A percentile compares a stretch with the other conserved stretches of the same genome.
These are phyloP conservation scores for Malassezia obtusa DNA, from an alignment of 1,284 basidiomycete genomes.

Conservation along the genomic window DNA sequence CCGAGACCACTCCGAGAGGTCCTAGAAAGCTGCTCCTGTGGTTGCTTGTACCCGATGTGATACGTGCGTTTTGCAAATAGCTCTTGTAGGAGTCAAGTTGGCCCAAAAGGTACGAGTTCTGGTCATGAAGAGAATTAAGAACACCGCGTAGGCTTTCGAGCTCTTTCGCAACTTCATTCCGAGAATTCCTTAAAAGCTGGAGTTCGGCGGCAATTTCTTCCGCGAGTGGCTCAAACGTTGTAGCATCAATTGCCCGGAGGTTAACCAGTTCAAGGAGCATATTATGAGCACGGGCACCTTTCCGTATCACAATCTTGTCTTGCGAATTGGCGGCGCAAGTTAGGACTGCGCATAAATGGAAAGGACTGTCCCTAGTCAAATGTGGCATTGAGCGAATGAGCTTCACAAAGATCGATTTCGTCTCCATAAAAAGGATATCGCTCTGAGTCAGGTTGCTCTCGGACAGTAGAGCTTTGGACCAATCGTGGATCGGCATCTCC, in stretches of 20 bases:
- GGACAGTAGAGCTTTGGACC: conserved; percentile 83
- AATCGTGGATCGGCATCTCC: conserved; percentile 97
- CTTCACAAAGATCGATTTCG: conserved; percentile 98
- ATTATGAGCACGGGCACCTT: conserved; percentile 76
- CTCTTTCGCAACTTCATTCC: conserved; percentile 89
- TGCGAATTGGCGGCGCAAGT: conserved; percentile 93
- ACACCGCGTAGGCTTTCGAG: conserved; percentile 85
- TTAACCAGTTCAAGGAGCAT: conserved; percentile 94
- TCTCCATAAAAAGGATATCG: conserved; percentile 99
- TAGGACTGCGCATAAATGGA: conserved; percentile 78
- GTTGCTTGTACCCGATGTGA: conserved; percentile 66
- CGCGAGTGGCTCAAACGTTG: conserved; percentile 86
- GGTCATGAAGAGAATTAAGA: conserved; percentile 97
- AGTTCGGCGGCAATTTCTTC: conserved; percentile 93
- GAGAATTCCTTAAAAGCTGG: conserved; percentile 85
- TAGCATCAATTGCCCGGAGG: conserved; percentile 69
- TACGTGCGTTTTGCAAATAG: conserved; percentile 89
- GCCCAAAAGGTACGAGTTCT: conserved; percentile 89
- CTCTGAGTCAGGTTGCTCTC: conserved; percentile 88
- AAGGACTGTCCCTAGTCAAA: conserved; percentile 72
- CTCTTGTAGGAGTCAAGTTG: conserved; percentile 99
- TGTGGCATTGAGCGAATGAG: conserved; percentile 87
- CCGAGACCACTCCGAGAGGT: conserved; percentile 82
- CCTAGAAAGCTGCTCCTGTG: not conserved
- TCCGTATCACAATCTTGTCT: conserved; percentile 83